Conservation (phyloP, 768 basidiomycete genomes). For the Termitomyces titanicus region DNA sequence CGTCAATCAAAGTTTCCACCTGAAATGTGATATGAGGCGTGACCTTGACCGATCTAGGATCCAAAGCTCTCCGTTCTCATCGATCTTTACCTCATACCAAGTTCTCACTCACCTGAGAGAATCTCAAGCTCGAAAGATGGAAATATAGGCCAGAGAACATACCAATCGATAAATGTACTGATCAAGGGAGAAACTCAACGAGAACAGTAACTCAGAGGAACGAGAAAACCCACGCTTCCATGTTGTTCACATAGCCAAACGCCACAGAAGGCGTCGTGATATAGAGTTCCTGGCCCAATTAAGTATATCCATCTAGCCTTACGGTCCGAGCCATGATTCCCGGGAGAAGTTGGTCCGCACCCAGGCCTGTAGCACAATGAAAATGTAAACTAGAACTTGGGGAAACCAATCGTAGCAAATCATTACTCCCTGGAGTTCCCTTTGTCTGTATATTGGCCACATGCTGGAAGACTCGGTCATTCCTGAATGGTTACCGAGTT, state of each 20-base stretch:
- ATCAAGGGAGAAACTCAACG: not conserved
- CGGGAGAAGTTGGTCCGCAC: conserved; percentile 54
- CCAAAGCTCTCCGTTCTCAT: conserved; percentile 51
- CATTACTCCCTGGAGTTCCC: conserved; percentile 49
- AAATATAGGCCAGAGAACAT: conserved; percentile 8
- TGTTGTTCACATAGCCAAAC: conserved; percentile 55
- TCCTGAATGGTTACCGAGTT: conserved; percentile 31
- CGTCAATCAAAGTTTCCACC: not conserved
- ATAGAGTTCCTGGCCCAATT: conserved; percentile 58
- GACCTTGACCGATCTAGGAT: conserved; percentile 62
- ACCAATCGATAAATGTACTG: conserved; percentile 71
- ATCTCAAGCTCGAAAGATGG: conserved; percentile 3
- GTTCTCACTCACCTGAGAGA: conserved; percentile 59
- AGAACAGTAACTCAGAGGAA: not conserved
- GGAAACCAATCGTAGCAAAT: not conserved
- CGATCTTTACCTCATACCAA: conserved; percentile 60
- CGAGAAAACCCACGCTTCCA: conserved; percentile 50
- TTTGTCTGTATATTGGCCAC: conserved; percentile 42
- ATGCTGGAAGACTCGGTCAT: conserved; percentile 62
- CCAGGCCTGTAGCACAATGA: too few relatives aligned
- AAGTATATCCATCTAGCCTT: conserved; percentile 51
- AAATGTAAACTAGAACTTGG: not conserved
- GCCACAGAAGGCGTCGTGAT: conserved; percentile 53
- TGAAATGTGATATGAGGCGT: not conserved
- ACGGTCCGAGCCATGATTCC: conserved; percentile 55